phyloP scores from a whole-genome alignment of 2,329 filamentous ascomycete species.

The Fusarium goolgardi region DNA sequence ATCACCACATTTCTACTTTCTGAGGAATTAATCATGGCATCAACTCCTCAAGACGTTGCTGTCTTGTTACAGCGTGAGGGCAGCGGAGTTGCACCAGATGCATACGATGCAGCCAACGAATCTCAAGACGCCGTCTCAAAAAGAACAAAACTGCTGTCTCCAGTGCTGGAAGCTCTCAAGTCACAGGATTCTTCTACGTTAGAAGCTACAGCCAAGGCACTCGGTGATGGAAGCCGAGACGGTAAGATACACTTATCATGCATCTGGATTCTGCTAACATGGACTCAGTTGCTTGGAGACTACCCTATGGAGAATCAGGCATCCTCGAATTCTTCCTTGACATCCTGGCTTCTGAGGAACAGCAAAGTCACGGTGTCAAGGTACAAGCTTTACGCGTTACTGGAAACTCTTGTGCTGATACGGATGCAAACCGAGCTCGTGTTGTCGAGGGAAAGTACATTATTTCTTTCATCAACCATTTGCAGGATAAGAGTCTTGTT shows the following conservation, averaged over 20 bases:
- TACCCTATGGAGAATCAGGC: constrained; percentile 67
- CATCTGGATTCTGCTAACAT: neutral
- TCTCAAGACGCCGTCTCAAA: constrained; percentile 36
- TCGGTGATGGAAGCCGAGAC: constrained; percentile 67
- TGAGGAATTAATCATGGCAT: constrained; percentile 17
- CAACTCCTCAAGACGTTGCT: constrained; percentile 55
- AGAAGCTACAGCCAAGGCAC: constrained; percentile 61
- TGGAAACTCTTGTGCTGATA: constrained; percentile 73
- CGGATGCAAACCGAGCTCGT: constrained; percentile 69
- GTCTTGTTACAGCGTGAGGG: constrained; percentile 52
- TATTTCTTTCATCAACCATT: constrained; percentile 59
- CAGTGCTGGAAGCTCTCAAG: constrained; percentile 55
- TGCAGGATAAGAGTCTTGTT: constrained; percentile 61
- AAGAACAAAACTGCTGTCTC: constrained; percentile 51
- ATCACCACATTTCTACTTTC: neutral
- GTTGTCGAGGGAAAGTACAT: constrained; percentile 64
- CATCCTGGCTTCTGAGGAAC: constrained; percentile 54
- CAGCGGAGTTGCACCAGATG: constrained; percentile 44
- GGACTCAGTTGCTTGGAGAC: constrained; percentile 64
- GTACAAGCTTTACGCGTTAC: constrained; percentile 68
- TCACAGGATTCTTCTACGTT: constrained; percentile 54
- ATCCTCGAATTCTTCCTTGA: constrained; percentile 67
- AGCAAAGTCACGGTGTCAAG: constrained; percentile 57
- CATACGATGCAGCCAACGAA: constrained; percentile 47
- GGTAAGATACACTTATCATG: constrained; percentile 53